Evolutionary conservation across 129 eudicot genomes (phyloP).

Genomic region (Oenanthe sinensis): DNA sequence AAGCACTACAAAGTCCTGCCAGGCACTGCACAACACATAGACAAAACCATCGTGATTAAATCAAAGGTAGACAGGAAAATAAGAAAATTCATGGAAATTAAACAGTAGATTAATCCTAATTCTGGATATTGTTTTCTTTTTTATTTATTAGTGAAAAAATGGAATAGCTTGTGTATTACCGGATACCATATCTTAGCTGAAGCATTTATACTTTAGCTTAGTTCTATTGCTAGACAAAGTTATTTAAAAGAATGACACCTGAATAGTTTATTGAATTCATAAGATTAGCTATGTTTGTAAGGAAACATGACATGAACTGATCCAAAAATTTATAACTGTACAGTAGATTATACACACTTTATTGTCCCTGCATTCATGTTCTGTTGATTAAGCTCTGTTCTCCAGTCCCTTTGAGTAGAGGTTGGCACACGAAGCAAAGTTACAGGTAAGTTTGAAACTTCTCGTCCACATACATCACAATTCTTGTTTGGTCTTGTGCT

Average conservation of each 20-base stretch:
- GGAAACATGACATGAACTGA: background rate
- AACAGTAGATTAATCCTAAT: background rate
- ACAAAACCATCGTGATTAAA: background rate
- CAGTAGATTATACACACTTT: slow-evolving; percentile 31
- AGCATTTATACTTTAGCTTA: background rate
- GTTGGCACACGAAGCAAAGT: slow-evolving; percentile 64
- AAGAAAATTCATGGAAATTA: background rate
- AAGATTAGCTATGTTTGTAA: background rate
- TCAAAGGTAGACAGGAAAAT: background rate
- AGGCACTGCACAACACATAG: slow-evolving; percentile 47
- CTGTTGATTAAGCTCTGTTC: slow-evolving; percentile 32
- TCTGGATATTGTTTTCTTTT: background rate
- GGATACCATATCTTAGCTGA: background rate
- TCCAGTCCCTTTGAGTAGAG: slow-evolving; percentile 35
- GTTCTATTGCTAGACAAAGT: background rate
- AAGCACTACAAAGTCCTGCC: slow-evolving; percentile 95
- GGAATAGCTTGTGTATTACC: background rate
- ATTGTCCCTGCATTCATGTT: slow-evolving; percentile 26
- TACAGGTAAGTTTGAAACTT: slow-evolving; percentile 83
- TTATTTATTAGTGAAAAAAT: background rate
- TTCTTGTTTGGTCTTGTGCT: slow-evolving; percentile 56
- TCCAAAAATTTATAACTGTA: background rate
- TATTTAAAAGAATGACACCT: background rate
- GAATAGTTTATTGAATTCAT: background rate
- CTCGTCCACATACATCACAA: slow-evolving; percentile 76